A percentile compares a stretch with the other conserved stretches of the same genome.
Evolutionary conservation across 164 flowering plant genomes (phyloP).

Genomic region (Kingdonia uniflora): DNA sequence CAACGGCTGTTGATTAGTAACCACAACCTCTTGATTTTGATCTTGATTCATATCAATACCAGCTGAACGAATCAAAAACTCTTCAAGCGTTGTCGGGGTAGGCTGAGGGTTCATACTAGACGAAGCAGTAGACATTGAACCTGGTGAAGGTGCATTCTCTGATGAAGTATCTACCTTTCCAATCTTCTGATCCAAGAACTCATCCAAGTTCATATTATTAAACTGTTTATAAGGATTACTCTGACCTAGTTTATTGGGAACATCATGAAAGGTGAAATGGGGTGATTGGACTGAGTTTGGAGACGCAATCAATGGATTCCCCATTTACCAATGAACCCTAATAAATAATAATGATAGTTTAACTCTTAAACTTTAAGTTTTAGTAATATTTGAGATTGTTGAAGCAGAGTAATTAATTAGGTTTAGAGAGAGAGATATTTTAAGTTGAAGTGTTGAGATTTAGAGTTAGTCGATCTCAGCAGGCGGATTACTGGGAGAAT

Average conservation of each 20-base stretch:
- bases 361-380: no score
- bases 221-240: conserved; percentile 16
- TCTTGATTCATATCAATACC: conserved; percentile 15
- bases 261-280: conserved; percentile 19
- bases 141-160: conserved; percentile 9
- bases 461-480: no score
- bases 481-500: no score
- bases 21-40: background rate
- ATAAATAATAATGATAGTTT: no score
- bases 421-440: no score
- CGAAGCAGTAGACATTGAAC: background rate
- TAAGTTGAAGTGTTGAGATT: no score
- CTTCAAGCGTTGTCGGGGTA: conserved; percentile 18
- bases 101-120: conserved; percentile 10
- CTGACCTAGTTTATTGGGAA: conserved; percentile 19
- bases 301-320: conserved; percentile 17
- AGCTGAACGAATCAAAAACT: conserved; percentile 27
- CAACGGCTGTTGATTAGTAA: conserved; percentile 13
- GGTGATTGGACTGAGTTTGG: conserved; percentile 15
- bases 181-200: conserved; percentile 16
- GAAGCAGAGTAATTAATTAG: no score
- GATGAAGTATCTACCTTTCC: conserved; percentile 8
- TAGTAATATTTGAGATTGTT: no score
- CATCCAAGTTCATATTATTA: conserved; percentile 25
- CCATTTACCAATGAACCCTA: conserved; percentile 13